A percentile compares a stretch with the other conserved stretches of the same genome.
These are phyloP conservation scores for Poa pratensis DNA, from an alignment of 176 grass and related monocot genomes.

Conservation along the genomic window DNA sequence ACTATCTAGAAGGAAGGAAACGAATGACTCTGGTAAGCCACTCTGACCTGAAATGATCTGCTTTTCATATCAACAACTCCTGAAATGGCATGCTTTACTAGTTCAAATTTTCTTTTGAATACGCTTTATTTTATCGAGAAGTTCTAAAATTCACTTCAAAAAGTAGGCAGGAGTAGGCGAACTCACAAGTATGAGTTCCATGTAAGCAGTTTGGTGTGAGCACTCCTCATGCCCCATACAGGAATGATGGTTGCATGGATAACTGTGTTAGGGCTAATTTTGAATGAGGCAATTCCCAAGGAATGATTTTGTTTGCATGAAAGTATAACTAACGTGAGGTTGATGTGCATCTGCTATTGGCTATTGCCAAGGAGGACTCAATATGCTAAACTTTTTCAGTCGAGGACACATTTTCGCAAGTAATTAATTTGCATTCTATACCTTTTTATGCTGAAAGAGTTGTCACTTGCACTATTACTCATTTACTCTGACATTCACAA, in stretches of 20 bases:
- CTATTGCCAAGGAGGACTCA: not conserved
- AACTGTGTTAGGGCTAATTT: not conserved
- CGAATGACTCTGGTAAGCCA: constrained; percentile 83
- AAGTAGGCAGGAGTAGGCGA: not conserved
- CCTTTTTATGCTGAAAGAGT: constrained; percentile 14
- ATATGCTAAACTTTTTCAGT: constrained; percentile 2
- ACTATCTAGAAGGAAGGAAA: constrained; percentile 91
- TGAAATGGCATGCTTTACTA: constrained; percentile 18
- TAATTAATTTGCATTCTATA: not conserved
- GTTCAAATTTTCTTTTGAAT: constrained; percentile 1
- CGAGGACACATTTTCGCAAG: not conserved
- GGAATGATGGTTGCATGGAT: constrained; percentile 15
- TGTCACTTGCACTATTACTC: not conserved
- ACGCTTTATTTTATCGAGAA: constrained; percentile 1
- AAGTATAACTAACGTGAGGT: not conserved
- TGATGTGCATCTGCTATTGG: constrained; percentile 2
- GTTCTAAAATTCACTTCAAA: not conserved
- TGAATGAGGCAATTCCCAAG: not conserved
- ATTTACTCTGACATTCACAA: not conserved
- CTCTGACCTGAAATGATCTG: constrained; percentile 2
- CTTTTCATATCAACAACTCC: constrained; percentile 45
- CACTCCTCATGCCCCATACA: not conserved
- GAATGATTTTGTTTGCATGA: not conserved
- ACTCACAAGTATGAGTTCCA: not conserved
- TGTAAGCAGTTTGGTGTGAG: not conserved